Evolutionary conservation across 345 rosid species (phyloP), one percentile per base, ranked within the genome.

Genomic region (Erucastrum elatum): DNA sequence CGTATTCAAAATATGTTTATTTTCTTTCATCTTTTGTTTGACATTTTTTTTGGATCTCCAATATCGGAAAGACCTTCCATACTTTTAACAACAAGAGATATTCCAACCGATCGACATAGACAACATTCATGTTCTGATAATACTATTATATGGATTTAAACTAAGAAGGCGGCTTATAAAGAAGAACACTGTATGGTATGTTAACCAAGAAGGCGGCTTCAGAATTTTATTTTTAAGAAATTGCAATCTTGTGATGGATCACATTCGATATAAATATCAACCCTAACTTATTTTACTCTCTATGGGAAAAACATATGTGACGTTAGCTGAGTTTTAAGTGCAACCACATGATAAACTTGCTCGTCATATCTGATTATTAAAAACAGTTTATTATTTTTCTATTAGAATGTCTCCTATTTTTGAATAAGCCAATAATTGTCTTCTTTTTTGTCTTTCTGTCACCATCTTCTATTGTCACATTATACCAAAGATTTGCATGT

Each of bases 161-260:
- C 53, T n/a, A 46, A 4, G 53, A 13, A 46, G 26, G 51, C 61
- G 64, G 21, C 30, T 29, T 44, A 46, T 31, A 26, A 65, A 41
- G 44, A 72, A 72, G 15, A 29, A 46, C 21, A 44, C 30, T 35
- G 35, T 31, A 30, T 49, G 60, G 34, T 64, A 34, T 64, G 77
- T 34, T 37, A 34, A n/a, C 41, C 15, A 74, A 65, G 1, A 16
- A 63, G 49, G 46, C 46, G n/a, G 64, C 26, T 65, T 27, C 16
- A 16, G 10, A 4, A 11, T 64, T 64, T 64, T 63, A 2, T 3
- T 56, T 56, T 55, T 55, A 16, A 15, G 9, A 31, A 55, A 33
- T 11, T 25, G 30, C 53, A 41, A 39, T 26, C 16, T 72, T 27
- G 5, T 26, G 21, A 61, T 26, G 39, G 16, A 6, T 17, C 3